Evolutionary conservation across 2,329 filamentous ascomycete species (phyloP), one percentile per base, ranked within the genome.

Genomic region (Mycogone perniciosa): DNA sequence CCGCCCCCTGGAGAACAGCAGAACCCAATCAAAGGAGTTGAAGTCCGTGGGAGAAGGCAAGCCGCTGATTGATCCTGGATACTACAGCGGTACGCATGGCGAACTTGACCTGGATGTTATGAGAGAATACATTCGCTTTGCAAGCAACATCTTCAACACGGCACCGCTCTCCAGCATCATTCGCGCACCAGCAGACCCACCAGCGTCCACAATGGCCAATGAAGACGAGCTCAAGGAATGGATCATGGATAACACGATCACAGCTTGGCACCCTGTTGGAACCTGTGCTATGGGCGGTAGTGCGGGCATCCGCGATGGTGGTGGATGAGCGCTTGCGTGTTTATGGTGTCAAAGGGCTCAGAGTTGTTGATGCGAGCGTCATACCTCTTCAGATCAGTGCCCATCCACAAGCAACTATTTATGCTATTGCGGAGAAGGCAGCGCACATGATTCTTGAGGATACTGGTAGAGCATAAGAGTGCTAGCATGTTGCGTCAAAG

Each of bases 91-190:
- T 0, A 31, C 56, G 0, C 58, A 67, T 26, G 75, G 75, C 0
- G 54, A 64, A 7, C 55, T 76, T 0, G 74, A 79, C 44, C 52
- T 72, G 5, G 64, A 73, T 1, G 62, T 70, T 1, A 72, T 79
- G 62, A 66, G 68, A 5, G 59, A 70, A 10, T 70, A 69, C 8
- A 60, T 68, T 1, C 63, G 63, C 0, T 71, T 79, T 31, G 64
- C 64, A 0, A 58, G 69, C 9, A 71, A 65, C 10, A 71, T 76
- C 29, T 62, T 65, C 7, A 48, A 55, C 9, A 70, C 71, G 0
- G 52, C 63, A 8, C 70, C 73, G 2, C 59, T 75, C 0, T 60
- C 63, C 1, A 55, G 59, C 27, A 66, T 73, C 27, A 63, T 80
- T 62, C 52, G 62, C 56, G 48, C 57, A 0, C 54, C 60, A 3